Conservation (phyloP, 2,329 filamentous ascomycete species). For the Fusarium robinianum region DNA sequence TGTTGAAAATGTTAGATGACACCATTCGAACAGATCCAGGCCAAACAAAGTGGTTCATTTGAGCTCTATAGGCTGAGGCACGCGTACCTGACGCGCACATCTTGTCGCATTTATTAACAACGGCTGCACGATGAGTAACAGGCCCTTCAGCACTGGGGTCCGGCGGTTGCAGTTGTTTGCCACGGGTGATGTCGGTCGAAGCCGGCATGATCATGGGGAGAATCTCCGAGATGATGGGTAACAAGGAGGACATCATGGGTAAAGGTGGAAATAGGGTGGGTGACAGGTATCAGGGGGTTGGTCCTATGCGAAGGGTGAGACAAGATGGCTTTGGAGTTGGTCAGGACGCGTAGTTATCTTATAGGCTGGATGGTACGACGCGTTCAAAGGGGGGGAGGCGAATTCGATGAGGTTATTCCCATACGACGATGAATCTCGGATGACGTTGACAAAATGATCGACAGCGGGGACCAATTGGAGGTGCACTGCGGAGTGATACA, state of each 20-base stretch:
- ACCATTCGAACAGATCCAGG: too few relatives aligned
- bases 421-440: too few relatives aligned
- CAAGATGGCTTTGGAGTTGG: too few relatives aligned
- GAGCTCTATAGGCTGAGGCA: too few relatives aligned
- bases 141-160: slow-evolving; percentile 40
- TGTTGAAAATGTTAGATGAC: slow-evolving; percentile 32
- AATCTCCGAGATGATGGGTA: slow-evolving; percentile 61
- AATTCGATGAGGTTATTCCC: too few relatives aligned
- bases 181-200: slow-evolving; percentile 59
- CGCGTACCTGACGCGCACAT: slow-evolving; percentile 69
- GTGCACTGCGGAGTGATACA: too few relatives aligned
- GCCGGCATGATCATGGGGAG: slow-evolving; percentile 63
- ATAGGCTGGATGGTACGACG: too few relatives aligned
- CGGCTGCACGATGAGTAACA: slow-evolving; percentile 53
- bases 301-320: too few relatives aligned
- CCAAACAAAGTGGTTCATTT: slow-evolving; percentile 1
- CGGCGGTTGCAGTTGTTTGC: slow-evolving; percentile 51
- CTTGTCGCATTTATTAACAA: slow-evolving; percentile 65
- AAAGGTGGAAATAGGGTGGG: not conserved
- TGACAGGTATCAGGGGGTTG: slow-evolving; percentile 1
- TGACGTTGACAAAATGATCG: too few relatives aligned
- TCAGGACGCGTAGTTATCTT: too few relatives aligned
- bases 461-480: too few relatives aligned
- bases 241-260: slow-evolving; percentile 53
- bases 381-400: too few relatives aligned